phyloP scores from a whole-genome alignment of 371 early-diverging fungal genomes.

The Fennellomyces sp. region DNA sequence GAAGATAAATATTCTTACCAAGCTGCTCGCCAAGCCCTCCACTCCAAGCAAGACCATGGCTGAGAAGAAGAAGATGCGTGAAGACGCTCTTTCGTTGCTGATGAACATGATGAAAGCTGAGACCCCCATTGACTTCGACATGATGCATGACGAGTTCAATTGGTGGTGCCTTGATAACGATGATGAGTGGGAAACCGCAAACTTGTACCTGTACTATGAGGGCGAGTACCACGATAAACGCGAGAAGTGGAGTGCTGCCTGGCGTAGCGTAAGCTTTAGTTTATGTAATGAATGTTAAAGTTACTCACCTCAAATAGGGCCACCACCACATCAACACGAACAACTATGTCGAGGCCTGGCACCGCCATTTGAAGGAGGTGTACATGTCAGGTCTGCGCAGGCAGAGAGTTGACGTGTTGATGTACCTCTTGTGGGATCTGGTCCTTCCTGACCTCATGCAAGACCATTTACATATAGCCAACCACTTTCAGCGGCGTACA shows the following conservation, averaged over 20 bases:
- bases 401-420: background rate
- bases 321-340: background rate
- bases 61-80: background rate
- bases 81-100: background rate
- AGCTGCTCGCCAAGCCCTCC: background rate
- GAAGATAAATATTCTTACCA: too few species aligned
- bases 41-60: background rate
- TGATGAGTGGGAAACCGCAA: background rate
- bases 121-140: background rate
- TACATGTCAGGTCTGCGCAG: too few species aligned
- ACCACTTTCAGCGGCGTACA: background rate
- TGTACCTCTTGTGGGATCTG: background rate
- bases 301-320: background rate
- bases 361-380: too few species aligned
- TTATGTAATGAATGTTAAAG: background rate
- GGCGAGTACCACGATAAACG: background rate
- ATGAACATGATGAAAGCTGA: conserved; percentile 5
- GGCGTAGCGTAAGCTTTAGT: background rate
- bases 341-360: background rate
- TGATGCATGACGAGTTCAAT: background rate
- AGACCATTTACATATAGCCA: background rate
- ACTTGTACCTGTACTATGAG: too few species aligned
- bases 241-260: background rate
- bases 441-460: background rate
- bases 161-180: conserved; percentile 2